Conservation (phyloP, 371 early-diverging fungal species). For the Rhizomucor pusillus region DNA sequence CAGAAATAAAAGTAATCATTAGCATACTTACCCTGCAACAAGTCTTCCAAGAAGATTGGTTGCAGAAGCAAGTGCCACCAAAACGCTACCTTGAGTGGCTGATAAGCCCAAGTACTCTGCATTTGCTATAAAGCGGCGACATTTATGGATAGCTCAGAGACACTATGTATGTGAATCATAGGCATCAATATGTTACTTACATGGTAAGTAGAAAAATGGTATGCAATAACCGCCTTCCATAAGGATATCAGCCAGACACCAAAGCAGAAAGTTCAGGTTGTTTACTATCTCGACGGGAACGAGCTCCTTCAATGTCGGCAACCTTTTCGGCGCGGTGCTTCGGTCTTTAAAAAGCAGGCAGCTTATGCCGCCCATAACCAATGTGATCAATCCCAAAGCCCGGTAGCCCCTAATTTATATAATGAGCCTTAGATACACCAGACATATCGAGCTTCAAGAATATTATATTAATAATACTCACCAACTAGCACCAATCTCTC, state of each 20-base stretch:
- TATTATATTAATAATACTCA: conserved; percentile 5
- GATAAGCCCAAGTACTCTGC: conserved; percentile 14
- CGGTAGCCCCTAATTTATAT: conserved; percentile 18
- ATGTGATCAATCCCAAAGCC: conserved; percentile 42
- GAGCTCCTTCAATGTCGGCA: conserved; percentile 5
- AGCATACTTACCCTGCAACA: conserved; percentile 23
- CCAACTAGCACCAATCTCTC: conserved; percentile 46
- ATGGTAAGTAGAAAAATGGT: conserved; percentile 51
- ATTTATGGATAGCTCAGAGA: background rate
- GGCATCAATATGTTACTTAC: conserved; percentile 2
- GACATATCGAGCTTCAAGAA: background rate
- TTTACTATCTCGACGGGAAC: conserved; percentile 34
- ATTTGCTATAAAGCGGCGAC: conserved; percentile 11
- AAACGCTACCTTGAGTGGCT: conserved; percentile 13
- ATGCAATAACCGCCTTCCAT: conserved; percentile 44
- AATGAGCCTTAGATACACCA: too few species aligned
- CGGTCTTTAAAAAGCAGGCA: conserved; percentile 27
- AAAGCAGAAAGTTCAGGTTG: conserved; percentile 31
- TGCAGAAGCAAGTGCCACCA: conserved; percentile 31
- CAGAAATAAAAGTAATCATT: background rate
- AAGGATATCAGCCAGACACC: conserved; percentile 30
- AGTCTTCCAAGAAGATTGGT: conserved; percentile 51
- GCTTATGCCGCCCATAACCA: conserved; percentile 23
- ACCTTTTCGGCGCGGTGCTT: conserved; percentile 10
- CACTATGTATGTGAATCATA: background rate